phyloP scores from a whole-genome alignment of 345 rosid species.

The Chamaenerion angustifolium region DNA sequence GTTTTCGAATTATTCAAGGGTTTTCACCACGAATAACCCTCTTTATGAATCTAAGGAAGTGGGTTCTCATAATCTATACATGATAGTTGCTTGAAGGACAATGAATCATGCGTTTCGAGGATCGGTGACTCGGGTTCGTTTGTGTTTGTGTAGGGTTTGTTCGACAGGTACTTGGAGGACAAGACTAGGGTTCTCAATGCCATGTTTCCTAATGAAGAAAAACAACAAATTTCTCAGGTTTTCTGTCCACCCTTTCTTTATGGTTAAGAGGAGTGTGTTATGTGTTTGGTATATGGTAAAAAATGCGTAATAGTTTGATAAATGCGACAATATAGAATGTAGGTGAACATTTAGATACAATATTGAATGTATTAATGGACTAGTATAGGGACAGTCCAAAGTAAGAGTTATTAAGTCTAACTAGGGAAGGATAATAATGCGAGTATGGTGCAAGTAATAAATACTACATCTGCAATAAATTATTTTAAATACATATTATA shows the following conservation, averaged over 20 bases:
- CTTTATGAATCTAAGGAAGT: conserved; percentile 3
- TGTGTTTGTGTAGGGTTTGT: conserved; percentile 4
- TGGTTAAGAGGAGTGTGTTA: too few relatives aligned
- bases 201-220: conserved; percentile 3
- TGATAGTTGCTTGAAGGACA: too few relatives aligned
- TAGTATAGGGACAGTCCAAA: too few relatives aligned
- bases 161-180: conserved; percentile 5
- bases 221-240: conserved; percentile 5
- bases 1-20: conserved; percentile 1
- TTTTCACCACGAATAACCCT: conserved; percentile 2
- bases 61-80: neutral
- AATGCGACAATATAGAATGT: neutral
- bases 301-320: too few relatives aligned
- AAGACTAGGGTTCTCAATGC: conserved; percentile 4
- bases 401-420: too few relatives aligned
- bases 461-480: too few relatives aligned
- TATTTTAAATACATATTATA: too few relatives aligned
- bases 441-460: too few relatives aligned
- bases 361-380: too few relatives aligned
- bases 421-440: too few relatives aligned
- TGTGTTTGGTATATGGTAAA: too few relatives aligned
- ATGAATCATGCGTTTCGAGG: neutral
- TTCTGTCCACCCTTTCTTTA: too few relatives aligned
- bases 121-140: neutral
- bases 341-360: neutral